These are phyloP conservation scores for Acrasis kona DNA, from an alignment of 78 protist genomes.

Conservation along the genomic window DNA sequence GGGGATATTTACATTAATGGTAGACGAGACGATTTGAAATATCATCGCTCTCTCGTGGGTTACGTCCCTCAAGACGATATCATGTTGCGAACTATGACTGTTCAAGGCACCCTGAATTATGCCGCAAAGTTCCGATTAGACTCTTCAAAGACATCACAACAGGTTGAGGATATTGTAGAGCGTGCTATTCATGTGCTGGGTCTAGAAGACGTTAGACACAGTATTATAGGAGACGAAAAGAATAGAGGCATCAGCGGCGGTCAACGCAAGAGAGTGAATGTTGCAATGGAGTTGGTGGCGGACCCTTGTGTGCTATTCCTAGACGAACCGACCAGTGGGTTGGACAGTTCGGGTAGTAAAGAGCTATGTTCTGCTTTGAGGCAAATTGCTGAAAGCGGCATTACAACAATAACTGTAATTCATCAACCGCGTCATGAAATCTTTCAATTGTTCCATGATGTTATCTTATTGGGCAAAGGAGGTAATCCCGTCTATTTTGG, in stretches of 20 bases:
- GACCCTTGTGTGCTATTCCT: neutral
- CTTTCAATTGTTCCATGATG: neutral
- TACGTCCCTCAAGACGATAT: neutral
- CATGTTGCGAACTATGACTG: no score
- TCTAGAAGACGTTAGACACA: neutral
- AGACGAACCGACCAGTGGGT: neutral
- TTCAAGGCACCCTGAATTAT: no score
- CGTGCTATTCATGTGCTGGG: neutral
- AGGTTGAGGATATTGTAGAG: neutral
- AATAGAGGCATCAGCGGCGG: neutral
- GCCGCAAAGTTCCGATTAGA: neutral
- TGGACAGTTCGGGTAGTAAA: neutral
- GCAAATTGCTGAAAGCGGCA: neutral
- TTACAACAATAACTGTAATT: neutral
- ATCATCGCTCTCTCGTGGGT: neutral
- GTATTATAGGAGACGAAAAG: no score
- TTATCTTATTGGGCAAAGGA: slow-evolving; percentile 4
- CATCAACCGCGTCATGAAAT: slow-evolving; percentile 24
- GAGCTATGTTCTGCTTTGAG: neutral
- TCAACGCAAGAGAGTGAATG: neutral
- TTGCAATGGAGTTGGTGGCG: neutral
- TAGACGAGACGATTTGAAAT: no score
- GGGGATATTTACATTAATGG: neutral
- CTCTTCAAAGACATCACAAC: neutral
- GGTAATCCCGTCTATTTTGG: slow-evolving; percentile 2